A percentile compares a stretch with the other conserved stretches of the same genome.
phyloP scores from a whole-genome alignment of 768 basidiomycete species.

The Collybia mongolica region DNA sequence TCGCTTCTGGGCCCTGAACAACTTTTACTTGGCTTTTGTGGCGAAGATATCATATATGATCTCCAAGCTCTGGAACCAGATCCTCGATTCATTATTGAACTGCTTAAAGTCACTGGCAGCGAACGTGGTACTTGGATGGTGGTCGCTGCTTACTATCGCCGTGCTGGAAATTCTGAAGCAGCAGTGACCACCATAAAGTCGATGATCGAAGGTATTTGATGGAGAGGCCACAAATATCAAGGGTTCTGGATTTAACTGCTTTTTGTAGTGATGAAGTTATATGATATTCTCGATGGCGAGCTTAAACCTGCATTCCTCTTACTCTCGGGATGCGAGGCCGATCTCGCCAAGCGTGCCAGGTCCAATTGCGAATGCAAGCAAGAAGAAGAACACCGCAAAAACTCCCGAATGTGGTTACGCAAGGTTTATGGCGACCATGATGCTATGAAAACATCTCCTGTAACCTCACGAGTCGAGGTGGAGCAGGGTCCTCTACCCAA shows the following conservation, averaged over 20 bases:
- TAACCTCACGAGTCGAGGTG: not conserved
- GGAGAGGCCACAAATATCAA: not conserved
- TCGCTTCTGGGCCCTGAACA: no score
- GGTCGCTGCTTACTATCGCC: constrained; percentile 52
- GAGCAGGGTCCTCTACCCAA: not conserved
- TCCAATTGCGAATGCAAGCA: constrained; percentile 12
- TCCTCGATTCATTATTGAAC: constrained; percentile 40
- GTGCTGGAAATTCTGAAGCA: constrained; percentile 40
- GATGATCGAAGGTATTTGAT: constrained; percentile 45
- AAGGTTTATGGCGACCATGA: constrained; percentile 41
- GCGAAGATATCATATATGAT: constrained; percentile 40
- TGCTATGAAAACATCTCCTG: not conserved
- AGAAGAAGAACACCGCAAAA: constrained; percentile 33
- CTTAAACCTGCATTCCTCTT: constrained; percentile 52
- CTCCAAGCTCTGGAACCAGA: constrained; percentile 42
- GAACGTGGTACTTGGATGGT: constrained; percentile 58
- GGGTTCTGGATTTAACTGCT: constrained; percentile 5
- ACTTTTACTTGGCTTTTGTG: constrained; percentile 34
- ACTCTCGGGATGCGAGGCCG: constrained; percentile 53
- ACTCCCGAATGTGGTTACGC: constrained; percentile 44
- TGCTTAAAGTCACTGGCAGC: constrained; percentile 41
- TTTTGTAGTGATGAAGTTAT: constrained; percentile 36
- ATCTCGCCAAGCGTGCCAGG: constrained; percentile 36
- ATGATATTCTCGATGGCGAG: constrained; percentile 31
- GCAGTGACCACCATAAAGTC: constrained; percentile 42